Conservation (phyloP, 495 filamentous ascomycete genomes). For the Opeltia flavorubescens region DNA sequence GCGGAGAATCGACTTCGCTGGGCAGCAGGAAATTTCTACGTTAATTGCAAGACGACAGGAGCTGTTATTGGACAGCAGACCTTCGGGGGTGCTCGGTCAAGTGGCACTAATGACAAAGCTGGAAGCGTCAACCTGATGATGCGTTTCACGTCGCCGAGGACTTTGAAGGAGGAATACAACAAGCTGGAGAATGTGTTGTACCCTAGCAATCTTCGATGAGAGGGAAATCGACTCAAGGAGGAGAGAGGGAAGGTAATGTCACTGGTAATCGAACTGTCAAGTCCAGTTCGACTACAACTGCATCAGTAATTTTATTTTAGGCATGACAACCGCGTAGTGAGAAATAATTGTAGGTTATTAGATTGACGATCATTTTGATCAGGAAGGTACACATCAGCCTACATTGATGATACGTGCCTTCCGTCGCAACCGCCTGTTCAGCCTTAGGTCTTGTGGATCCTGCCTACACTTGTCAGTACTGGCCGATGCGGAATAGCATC, state of each 20-base stretch:
- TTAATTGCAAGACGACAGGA: constrained; percentile 75
- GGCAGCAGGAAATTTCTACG: constrained; percentile 77
- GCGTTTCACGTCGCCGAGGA: constrained; percentile 57
- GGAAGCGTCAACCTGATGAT: constrained; percentile 51
- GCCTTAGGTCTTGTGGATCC: too few species aligned
- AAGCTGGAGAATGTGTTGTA: constrained; percentile 46
- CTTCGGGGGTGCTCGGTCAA: constrained; percentile 61
- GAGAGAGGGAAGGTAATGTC: background rate
- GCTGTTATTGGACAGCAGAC: constrained; percentile 74
- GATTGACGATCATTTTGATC: too few species aligned
- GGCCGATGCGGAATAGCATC: too few species aligned
- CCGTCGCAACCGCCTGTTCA: too few species aligned
- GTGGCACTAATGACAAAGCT: constrained; percentile 75
- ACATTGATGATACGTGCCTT: too few species aligned
- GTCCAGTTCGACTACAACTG: too few species aligned
- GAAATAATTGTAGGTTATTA: too few species aligned
- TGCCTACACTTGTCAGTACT: too few species aligned
- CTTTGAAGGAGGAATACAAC: constrained; percentile 71
- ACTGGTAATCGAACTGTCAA: too few species aligned
- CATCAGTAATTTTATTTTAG: too few species aligned
- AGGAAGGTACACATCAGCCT: too few species aligned
- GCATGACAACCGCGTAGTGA: too few species aligned
- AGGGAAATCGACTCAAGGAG: background rate
- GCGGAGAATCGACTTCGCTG: constrained; percentile 66
- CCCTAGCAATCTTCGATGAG: constrained; percentile 43